phyloP scores from a whole-genome alignment of 805 yeast species.

The Spathaspora arborariae region DNA sequence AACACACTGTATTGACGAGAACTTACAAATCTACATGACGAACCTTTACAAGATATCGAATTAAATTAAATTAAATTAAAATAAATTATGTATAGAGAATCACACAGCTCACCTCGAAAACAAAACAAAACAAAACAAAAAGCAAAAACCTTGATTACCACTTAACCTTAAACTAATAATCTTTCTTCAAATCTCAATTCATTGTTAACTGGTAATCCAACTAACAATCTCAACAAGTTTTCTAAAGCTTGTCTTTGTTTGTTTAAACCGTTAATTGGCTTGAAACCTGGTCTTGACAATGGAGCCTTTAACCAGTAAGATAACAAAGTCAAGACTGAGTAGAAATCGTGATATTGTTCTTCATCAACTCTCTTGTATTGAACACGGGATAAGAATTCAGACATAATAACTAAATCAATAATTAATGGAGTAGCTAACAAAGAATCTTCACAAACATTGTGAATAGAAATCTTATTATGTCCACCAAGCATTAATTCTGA shows the following conservation, averaged over 20 bases:
- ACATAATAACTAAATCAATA: conserved; percentile 83
- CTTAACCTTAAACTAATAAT: conserved; percentile 26
- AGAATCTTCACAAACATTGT: conserved; percentile 96
- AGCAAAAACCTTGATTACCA: not conserved
- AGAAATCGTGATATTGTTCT: conserved; percentile 58
- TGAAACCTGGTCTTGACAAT: conserved; percentile 83
- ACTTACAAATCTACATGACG: too few species aligned
- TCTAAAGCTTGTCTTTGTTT: conserved; percentile 92
- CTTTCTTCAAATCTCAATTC: conserved; percentile 96
- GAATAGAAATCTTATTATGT: conserved; percentile 89
- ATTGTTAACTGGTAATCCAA: conserved; percentile 85
- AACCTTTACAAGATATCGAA: too few species aligned
- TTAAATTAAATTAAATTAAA: too few species aligned
- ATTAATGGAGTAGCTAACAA: conserved; percentile 91
- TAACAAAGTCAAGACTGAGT: conserved; percentile 81
- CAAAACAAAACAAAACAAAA: not conserved
- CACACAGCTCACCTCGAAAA: not conserved
- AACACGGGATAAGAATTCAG: conserved; percentile 88
- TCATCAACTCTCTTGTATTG: conserved; percentile 59
- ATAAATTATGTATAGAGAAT: too few species aligned
- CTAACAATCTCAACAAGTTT: conserved; percentile 82
- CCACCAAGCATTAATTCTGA: conserved; percentile 97
- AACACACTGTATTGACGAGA: too few species aligned
- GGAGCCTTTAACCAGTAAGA: conserved; percentile 98
- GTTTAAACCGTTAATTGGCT: conserved; percentile 89